A percentile compares a stretch with the other conserved stretches of the same genome.
Evolutionary conservation across 345 rosid genomes (phyloP).

Genomic region (Citrus glauca): DNA sequence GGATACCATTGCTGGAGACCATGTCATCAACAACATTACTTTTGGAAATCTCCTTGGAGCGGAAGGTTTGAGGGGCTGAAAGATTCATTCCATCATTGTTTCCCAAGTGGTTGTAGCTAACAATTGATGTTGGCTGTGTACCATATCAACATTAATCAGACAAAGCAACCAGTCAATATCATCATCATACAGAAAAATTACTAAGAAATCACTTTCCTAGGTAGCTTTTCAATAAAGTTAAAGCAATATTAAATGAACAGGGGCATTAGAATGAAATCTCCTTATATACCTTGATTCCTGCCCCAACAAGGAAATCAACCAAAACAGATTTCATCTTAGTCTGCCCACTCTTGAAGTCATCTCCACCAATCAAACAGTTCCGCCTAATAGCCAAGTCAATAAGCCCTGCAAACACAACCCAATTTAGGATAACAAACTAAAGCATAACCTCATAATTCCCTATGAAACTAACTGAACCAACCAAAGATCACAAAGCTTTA

Average conservation of each 20-base stretch:
- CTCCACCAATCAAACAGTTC: constrained; percentile 91
- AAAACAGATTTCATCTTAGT: constrained; percentile 96
- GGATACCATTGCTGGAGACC: constrained; percentile 92
- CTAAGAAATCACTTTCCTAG: neutral
- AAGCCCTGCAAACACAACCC: constrained; percentile 47
- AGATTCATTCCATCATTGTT: constrained; percentile 99
- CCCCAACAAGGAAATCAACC: constrained; percentile 96
- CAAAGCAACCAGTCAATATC: neutral
- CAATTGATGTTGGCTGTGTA: constrained; percentile 88
- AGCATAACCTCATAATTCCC: neutral
- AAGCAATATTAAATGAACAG: neutral
- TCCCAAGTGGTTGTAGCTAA: constrained; percentile 94
- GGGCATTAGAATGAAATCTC: neutral
- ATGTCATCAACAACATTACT: constrained; percentile 97
- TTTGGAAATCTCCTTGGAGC: constrained; percentile 95
- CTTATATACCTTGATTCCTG: constrained; percentile 78
- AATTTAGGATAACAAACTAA: neutral
- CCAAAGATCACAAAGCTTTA: neutral
- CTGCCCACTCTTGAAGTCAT: constrained; percentile 99
- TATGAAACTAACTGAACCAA: neutral
- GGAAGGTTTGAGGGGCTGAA: constrained; percentile 94
- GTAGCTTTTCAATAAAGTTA: neutral
- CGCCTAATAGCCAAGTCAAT: constrained; percentile 80
- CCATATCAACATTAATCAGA: neutral
- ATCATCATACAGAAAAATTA: neutral